Conservation (phyloP, 441 rosid species). For the Gossypium schwendimanii region DNA sequence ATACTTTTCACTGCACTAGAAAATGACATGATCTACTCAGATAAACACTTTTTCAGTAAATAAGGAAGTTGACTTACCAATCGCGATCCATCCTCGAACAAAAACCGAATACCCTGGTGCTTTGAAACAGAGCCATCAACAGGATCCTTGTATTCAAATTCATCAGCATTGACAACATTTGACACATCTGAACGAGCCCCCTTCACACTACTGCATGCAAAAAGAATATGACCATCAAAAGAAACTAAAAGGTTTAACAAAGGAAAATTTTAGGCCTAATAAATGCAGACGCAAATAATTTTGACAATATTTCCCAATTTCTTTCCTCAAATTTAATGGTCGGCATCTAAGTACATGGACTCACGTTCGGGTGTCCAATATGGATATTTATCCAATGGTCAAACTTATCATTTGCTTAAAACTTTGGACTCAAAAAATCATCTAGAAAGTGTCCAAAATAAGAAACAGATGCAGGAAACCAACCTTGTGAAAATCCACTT, state of each 20-base stretch:
- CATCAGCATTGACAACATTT: conserved; percentile 68
- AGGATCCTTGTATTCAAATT: conserved; percentile 94
- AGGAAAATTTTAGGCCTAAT: not conserved
- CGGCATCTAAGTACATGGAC: not conserved
- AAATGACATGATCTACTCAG: not conserved
- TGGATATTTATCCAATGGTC: too few species aligned
- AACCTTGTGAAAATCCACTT: too few species aligned
- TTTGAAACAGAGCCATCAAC: conserved; percentile 89
- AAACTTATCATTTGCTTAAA: too few species aligned
- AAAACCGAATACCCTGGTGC: conserved; percentile 89
- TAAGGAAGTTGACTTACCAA: conserved; percentile 47
- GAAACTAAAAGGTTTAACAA: not conserved
- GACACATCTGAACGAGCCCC: conserved; percentile 62
- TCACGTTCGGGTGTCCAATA: too few species aligned
- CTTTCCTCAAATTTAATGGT: not conserved
- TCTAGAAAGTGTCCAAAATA: too few species aligned
- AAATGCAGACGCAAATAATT: not conserved
- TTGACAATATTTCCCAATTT: not conserved
- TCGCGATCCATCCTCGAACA: conserved; percentile 91
- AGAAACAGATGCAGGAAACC: too few species aligned
- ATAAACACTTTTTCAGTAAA: not conserved
- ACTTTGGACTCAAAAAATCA: too few species aligned
- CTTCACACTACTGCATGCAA: conserved; percentile 51
- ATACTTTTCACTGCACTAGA: not conserved
- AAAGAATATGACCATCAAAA: not conserved